These are phyloP conservation scores for Polygonum maritimum DNA, from an alignment of 148 eudicot genomes.

Conservation along the genomic window DNA sequence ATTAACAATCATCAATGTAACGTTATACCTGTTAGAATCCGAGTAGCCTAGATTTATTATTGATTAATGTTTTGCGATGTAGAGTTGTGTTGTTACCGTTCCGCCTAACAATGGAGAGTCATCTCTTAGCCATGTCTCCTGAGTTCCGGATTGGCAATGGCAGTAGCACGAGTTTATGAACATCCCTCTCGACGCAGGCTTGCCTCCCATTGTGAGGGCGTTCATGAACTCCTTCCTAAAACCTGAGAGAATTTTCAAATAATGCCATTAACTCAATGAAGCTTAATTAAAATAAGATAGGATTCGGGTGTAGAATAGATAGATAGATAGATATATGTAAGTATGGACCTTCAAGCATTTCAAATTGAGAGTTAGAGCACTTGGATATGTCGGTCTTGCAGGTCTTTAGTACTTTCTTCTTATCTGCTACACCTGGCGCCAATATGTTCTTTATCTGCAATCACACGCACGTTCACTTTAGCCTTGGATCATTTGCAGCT, in stretches of 20 bases:
- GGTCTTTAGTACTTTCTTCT: conserved; percentile 45
- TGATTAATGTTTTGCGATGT: too few species aligned
- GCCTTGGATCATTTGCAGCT: background rate
- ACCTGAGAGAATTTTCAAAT: too few species aligned
- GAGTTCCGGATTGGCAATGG: conserved; percentile 9
- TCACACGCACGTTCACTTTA: background rate
- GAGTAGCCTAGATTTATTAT: too few species aligned
- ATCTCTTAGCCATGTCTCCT: conserved; percentile 8
- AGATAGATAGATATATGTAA: background rate
- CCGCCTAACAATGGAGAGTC: conserved; percentile 1
- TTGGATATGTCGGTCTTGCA: conserved; percentile 66
- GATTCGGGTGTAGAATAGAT: background rate
- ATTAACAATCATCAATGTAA: background rate
- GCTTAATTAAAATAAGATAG: too few species aligned
- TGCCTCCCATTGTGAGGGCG: background rate
- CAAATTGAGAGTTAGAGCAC: conserved; percentile 59
- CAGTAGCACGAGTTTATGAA: conserved; percentile 8
- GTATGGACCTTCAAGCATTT: conserved; percentile 53
- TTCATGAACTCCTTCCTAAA: too few species aligned
- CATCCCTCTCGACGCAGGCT: background rate
- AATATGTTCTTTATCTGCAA: conserved; percentile 63
- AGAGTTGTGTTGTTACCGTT: background rate
- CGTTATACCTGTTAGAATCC: too few species aligned
- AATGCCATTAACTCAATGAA: too few species aligned
- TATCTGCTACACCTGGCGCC: conserved; percentile 63